A percentile compares a stretch with the other conserved stretches of the same genome.
Evolutionary conservation across 164 flowering plant species (phyloP).

Genomic region (Pachysandra terminalis): DNA sequence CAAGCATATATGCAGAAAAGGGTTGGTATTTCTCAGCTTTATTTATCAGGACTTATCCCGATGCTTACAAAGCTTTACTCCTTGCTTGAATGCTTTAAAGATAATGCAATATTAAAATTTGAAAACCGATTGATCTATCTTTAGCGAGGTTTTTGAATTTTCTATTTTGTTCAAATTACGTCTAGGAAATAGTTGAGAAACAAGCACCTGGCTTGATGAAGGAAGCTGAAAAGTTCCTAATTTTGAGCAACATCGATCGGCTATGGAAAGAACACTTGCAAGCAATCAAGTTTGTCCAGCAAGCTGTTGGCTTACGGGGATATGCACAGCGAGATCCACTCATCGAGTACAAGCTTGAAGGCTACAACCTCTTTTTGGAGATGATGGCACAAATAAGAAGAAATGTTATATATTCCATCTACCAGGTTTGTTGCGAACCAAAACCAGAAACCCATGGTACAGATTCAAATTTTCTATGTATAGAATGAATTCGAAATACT

Average conservation of each 20-base stretch:
- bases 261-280: slow-evolving; percentile 98
- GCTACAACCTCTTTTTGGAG: slow-evolving; percentile 91
- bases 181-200: slow-evolving; percentile 82
- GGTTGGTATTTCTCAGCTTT: slow-evolving; percentile 35
- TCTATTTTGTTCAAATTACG: neutral
- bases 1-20: slow-evolving; percentile 93
- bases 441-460: neutral
- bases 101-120: too few relatives aligned
- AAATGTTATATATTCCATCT: slow-evolving; percentile 91
- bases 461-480: neutral
- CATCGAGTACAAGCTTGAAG: slow-evolving; percentile 97
- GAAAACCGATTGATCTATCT: neutral
- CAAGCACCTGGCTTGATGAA: slow-evolving; percentile 92
- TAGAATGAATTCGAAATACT: neutral
- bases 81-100: too few relatives aligned
- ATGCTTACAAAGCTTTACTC: neutral
- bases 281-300: slow-evolving; percentile 94
- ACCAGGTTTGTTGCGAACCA: slow-evolving; percentile 59
- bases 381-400: slow-evolving; percentile 99
- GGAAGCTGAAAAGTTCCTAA: slow-evolving; percentile 92
- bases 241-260: slow-evolving; percentile 90
- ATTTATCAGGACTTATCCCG: neutral
- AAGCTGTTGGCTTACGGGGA: slow-evolving; percentile 97
- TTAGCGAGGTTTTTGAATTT: neutral
- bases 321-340: slow-evolving; percentile 99